Percentiles rank a stretch among this genome's conserved stretches.
Evolutionary conservation across 352 stramenopile species (phyloP).

Genomic region (Pythium pyrilobum): DNA sequence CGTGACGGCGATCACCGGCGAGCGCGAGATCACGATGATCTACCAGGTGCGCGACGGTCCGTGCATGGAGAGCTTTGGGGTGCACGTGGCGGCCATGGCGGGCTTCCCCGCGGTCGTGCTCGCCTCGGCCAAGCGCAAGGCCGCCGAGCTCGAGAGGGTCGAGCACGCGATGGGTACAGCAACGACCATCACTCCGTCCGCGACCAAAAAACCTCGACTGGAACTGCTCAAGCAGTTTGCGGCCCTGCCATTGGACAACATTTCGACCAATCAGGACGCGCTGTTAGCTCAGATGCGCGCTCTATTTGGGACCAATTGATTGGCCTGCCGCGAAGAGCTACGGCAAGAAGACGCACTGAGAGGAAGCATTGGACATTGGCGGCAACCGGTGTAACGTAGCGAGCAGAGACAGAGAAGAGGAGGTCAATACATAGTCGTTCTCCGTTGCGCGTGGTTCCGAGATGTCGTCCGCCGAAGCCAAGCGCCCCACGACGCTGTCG

Average conservation of each 20-base stretch:
- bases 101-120: slow-evolving; percentile 94
- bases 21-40: slow-evolving; percentile 87
- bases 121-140: slow-evolving; percentile 91
- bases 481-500: slow-evolving; percentile 24
- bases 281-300: slow-evolving; percentile 27
- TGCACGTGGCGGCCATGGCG: slow-evolving; percentile 97
- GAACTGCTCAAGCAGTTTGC: slow-evolving; percentile 53
- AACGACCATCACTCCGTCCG: slow-evolving; percentile 17
- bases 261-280: slow-evolving; percentile 40
- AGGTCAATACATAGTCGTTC: slow-evolving; percentile 6
- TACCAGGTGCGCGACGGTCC: slow-evolving; percentile 92
- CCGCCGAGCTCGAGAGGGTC: slow-evolving; percentile 90
- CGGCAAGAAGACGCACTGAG: background rate
- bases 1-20: slow-evolving; percentile 87
- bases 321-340: slow-evolving; percentile 22
- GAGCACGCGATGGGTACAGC: slow-evolving; percentile 33
- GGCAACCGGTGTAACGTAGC: background rate
- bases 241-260: slow-evolving; percentile 58
- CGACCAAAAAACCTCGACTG: slow-evolving; percentile 39
- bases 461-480: slow-evolving; percentile 16
- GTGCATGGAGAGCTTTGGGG: slow-evolving; percentile 98
- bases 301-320: slow-evolving; percentile 35
- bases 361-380: slow-evolving; percentile 3
- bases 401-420: too few species aligned
- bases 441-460: too few species aligned